Evolutionary conservation across 768 basidiomycete genomes (phyloP), one percentile per base, ranked within the genome.

Genomic region (Leccinum variicolor): DNA sequence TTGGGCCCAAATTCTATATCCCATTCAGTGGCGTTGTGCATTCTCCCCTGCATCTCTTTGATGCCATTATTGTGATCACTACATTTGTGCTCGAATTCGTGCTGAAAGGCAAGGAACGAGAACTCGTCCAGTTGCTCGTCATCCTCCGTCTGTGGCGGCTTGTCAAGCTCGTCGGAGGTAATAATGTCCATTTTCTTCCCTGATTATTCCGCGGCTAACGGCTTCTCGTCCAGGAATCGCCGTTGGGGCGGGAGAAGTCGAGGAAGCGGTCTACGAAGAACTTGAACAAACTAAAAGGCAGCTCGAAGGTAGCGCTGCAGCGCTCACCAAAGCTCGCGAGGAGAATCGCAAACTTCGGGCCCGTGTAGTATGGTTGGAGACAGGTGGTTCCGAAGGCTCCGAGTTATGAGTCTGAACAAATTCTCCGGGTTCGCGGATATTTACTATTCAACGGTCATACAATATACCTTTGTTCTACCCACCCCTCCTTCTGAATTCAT

Each of bases 81-180:
- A 92, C 90, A 1, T 90, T 92, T 67, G 72, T 85, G 6, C 78
- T 92, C 31, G 92, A 93, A 69, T 77, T 87, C 7, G 77, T 81
- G 9, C 75, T 93, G 14, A 80, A 79, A 64, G 90, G 91, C 3
- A 79, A 74, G 53, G 87, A 89, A 66, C 75, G 83, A 58, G 89
- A 93, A 64, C 78, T 92, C 21, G 87, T 85, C 1, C 81, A 79
- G 6, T 73, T 93, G 25, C 80, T 93, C 33, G 78, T 93, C 43
- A 74, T 88, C 19, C 74, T 93, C 28, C 90, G 91, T 71, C 70
- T 93, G 14, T 92, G 92, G 91, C 79, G 91, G 25, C 75, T 93
- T 31, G 81, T 92, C 25, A 90, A 92, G 67, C 76, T 93, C 13
- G 84, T 90, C 10, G 81, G 81, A 70, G 82, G 81, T 81, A 17